These are phyloP conservation scores for Stenocarpella maydis DNA, from an alignment of 2,329 filamentous ascomycete genomes.

Conservation along the genomic window DNA sequence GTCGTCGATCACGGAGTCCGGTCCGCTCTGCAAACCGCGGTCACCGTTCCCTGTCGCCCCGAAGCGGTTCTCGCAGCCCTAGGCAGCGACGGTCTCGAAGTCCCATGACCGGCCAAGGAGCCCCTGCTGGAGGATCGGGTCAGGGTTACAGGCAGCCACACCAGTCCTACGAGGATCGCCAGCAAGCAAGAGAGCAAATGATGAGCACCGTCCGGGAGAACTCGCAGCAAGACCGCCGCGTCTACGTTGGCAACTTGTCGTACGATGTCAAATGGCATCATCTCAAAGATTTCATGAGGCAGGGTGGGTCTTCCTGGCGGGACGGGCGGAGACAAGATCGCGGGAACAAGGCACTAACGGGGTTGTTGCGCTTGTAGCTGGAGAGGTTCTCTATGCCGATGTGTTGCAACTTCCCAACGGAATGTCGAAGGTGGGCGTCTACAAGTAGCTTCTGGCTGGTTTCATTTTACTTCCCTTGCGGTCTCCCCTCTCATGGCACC, in stretches of 20 bases:
- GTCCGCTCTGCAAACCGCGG: constrained; percentile 74
- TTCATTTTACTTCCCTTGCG: constrained; percentile 77
- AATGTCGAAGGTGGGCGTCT: constrained; percentile 99
- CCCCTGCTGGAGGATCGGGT: constrained; percentile 74
- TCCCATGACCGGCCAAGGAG: constrained; percentile 82
- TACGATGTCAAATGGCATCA: constrained; percentile 99
- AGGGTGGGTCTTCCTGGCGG: constrained; percentile 72
- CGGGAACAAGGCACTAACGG: constrained; percentile 49
- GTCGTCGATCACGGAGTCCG: constrained; percentile 86
- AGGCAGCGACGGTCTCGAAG: constrained; percentile 85
- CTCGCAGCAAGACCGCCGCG: constrained; percentile 97
- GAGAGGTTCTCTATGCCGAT: constrained; percentile 99
- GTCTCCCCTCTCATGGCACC: constrained; percentile 58
- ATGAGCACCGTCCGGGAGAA: constrained; percentile 93
- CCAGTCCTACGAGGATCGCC: constrained; percentile 85
- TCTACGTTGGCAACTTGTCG: constrained; percentile 98
- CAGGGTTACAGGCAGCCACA: constrained; percentile 71
- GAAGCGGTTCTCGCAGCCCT: constrained; percentile 38
- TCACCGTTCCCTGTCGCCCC: constrained; percentile 65
- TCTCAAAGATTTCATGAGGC: constrained; percentile 99
- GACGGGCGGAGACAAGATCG: constrained; percentile 35
- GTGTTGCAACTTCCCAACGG: constrained; percentile 99
- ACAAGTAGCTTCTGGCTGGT: constrained; percentile 88
- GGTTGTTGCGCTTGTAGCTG: constrained; percentile 67
- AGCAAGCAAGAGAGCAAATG: constrained; percentile 89